These are phyloP conservation scores for Boletus rubropictus DNA, from an alignment of 768 basidiomycete species.

Conservation along the genomic window DNA sequence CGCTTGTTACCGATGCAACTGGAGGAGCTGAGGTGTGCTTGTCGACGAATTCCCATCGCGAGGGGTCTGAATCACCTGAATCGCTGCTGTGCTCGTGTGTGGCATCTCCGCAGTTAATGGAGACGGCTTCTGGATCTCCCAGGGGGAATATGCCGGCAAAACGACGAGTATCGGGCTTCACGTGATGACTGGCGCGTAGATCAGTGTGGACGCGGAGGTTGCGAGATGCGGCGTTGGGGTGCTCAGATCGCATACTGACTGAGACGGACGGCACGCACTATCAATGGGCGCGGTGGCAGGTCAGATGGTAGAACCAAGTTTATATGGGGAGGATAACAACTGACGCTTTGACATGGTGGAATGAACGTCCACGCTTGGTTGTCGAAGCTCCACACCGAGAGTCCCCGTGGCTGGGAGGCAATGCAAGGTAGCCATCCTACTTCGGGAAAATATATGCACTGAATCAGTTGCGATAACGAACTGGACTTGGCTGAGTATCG, in stretches of 20 bases:
- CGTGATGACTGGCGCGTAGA: background rate
- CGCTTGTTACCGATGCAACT: background rate
- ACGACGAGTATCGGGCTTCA: constrained; percentile 24
- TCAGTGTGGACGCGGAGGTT: constrained; percentile 5
- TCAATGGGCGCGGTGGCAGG: background rate
- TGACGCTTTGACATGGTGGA: constrained; percentile 24
- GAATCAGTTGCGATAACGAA: background rate
- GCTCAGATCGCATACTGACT: constrained; percentile 9
- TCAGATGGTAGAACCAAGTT: background rate
- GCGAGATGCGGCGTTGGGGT: background rate
- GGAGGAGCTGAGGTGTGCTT: background rate
- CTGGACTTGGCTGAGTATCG: background rate
- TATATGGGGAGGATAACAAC: constrained; percentile 16
- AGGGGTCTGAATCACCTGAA: constrained; percentile 1
- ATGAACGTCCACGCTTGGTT: constrained; percentile 18
- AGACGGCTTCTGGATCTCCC: constrained; percentile 4
- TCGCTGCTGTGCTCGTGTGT: constrained; percentile 7
- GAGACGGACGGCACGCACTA: background rate
- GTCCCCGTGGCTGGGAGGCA: constrained; percentile 12
- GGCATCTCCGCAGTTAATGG: constrained; percentile 6
- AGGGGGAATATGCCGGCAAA: constrained; percentile 21
- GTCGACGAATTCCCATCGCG: constrained; percentile 11
- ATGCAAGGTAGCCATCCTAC: constrained; percentile 7
- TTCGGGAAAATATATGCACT: background rate
- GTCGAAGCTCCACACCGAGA: constrained; percentile 14